phyloP scores from a whole-genome alignment of 2,329 filamentous ascomycete species.

The Cladophialophora chaetospira region DNA sequence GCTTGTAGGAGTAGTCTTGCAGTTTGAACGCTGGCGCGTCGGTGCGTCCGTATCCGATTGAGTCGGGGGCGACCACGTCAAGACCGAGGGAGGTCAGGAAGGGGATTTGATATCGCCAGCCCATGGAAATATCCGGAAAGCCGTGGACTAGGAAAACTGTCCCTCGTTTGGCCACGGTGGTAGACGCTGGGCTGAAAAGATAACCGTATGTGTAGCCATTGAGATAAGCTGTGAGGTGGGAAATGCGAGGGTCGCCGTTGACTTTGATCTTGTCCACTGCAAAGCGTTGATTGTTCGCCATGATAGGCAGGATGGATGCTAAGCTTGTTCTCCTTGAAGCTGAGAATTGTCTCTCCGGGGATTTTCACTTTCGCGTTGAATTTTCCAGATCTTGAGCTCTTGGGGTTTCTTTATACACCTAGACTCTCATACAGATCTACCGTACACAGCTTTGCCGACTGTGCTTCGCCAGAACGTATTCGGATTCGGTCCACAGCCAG shows the following conservation, averaged over 20 bases:
- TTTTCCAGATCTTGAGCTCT: too few species aligned
- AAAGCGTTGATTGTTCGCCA: constrained; percentile 40
- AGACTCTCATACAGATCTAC: too few species aligned
- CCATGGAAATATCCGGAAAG: constrained; percentile 79
- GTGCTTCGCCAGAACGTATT: constrained; percentile 1
- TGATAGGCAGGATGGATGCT: too few species aligned
- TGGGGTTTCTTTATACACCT: too few species aligned
- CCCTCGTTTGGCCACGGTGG: constrained; percentile 43
- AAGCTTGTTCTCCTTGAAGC: too few species aligned
- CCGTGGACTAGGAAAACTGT: constrained; percentile 70
- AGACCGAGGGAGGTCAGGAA: constrained; percentile 70
- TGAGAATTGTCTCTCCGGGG: not conserved
- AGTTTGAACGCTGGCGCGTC: constrained; percentile 57
- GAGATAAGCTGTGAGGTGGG: constrained; percentile 63
- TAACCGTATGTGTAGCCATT: constrained; percentile 72
- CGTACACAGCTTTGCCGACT: too few species aligned
- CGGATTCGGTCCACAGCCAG: constrained; percentile 1
- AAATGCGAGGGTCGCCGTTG: constrained; percentile 66
- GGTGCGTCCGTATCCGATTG: constrained; percentile 82
- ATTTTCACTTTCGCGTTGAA: not conserved
- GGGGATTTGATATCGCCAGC: constrained; percentile 89
- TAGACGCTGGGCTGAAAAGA: constrained; percentile 51
- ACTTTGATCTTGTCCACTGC: constrained; percentile 62
- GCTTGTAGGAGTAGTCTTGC: constrained; percentile 69
- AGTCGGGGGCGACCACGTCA: constrained; percentile 79